A percentile compares a stretch with the other conserved stretches of the same genome.
Evolutionary conservation across 2,329 filamentous ascomycete genomes (phyloP).

Genomic region (Penicillium hesseltinei): DNA sequence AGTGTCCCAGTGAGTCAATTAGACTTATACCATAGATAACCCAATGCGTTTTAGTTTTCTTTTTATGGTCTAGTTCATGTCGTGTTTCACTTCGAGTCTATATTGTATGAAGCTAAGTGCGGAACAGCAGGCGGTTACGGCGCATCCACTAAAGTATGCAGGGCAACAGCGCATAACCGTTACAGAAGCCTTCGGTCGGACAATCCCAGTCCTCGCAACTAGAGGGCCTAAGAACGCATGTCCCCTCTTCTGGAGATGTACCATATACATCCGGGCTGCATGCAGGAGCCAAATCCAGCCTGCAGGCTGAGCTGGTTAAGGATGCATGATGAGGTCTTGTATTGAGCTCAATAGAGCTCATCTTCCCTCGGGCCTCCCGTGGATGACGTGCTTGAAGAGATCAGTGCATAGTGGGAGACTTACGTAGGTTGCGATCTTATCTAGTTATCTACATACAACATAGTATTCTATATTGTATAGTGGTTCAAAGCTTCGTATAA

Average conservation of each 20-base stretch:
- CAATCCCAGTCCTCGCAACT: not conserved
- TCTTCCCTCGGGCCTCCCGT: not conserved
- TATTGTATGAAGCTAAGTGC: not conserved
- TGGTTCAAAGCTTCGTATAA: not conserved
- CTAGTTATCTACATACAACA: not conserved
- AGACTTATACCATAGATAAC: not conserved
- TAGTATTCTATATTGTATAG: not conserved
- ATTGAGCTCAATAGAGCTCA: not conserved
- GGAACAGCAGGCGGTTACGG: conserved; percentile 22
- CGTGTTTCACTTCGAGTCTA: not conserved
- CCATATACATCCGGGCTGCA: conserved; percentile 6
- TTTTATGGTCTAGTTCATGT: not conserved
- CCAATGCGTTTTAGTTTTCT: not conserved
- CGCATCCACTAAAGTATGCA: conserved; percentile 26
- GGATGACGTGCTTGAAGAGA: conserved; percentile 18
- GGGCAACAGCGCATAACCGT: conserved; percentile 24
- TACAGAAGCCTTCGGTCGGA: conserved; percentile 7
- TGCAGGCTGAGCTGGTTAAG: not conserved
- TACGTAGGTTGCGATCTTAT: not conserved
- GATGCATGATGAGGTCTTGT: conserved; percentile 16
- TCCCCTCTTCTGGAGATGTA: not conserved
- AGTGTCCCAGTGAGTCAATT: not conserved
- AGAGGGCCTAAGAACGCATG: conserved; percentile 1
- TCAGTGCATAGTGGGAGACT: not conserved
- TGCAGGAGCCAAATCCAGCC: not conserved